Evolutionary conservation across 768 basidiomycete species (phyloP).

Genomic region (Lentinula guzmanii): DNA sequence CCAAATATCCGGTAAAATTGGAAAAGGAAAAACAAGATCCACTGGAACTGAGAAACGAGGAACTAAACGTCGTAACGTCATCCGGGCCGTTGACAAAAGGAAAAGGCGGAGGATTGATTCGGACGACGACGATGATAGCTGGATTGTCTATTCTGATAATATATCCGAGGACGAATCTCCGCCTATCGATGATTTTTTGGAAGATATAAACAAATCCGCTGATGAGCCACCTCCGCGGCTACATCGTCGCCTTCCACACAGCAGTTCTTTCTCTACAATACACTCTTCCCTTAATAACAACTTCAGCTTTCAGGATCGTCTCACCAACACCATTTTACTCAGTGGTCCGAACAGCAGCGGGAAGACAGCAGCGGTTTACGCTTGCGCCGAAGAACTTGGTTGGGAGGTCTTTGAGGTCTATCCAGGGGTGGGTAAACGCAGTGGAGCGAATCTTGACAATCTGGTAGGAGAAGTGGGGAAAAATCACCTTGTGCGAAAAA

Average conservation of each 20-base stretch:
- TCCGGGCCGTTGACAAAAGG: slow-evolving; percentile 46
- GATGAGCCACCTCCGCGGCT: not conserved
- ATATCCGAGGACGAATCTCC: slow-evolving; percentile 16
- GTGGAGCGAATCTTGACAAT: slow-evolving; percentile 67
- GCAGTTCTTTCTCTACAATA: not conserved
- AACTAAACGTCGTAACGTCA: slow-evolving; percentile 52
- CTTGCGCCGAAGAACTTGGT: slow-evolving; percentile 87
- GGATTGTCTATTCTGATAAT: slow-evolving; percentile 44
- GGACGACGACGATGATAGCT: slow-evolving; percentile 53
- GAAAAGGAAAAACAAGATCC: slow-evolving; percentile 21
- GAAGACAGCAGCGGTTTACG: slow-evolving; percentile 91
- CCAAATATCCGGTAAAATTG: slow-evolving; percentile 13
- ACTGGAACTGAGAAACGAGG: slow-evolving; percentile 23
- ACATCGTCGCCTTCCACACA: not conserved
- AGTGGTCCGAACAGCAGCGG: slow-evolving; percentile 79
- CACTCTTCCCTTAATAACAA: not conserved
- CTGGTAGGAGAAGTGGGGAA: slow-evolving; percentile 90
- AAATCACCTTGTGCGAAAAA: slow-evolving; percentile 73
- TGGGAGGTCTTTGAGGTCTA: slow-evolving; percentile 98
- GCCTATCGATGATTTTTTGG: slow-evolving; percentile 18
- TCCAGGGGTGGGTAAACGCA: slow-evolving; percentile 90
- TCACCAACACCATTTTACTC: slow-evolving; percentile 86
- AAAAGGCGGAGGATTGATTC: slow-evolving; percentile 52
- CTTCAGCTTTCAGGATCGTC: slow-evolving; percentile 31
- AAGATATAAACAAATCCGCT: slow-evolving; percentile 27